These are phyloP conservation scores for Begonia masoniana DNA, from an alignment of 306 rosid genomes.

Conservation along the genomic window DNA sequence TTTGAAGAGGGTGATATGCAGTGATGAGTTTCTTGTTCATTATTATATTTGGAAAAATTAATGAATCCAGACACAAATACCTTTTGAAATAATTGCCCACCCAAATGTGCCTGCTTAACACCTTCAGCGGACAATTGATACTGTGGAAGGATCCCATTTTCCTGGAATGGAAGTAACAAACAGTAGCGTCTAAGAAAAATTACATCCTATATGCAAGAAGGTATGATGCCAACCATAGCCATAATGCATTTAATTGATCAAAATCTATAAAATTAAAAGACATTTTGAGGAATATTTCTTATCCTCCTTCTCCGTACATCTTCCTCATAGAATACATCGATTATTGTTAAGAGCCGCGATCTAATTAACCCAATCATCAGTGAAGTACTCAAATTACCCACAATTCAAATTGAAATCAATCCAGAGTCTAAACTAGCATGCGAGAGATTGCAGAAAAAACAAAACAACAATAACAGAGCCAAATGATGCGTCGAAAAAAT, in stretches of 20 bases:
- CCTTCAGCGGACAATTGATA: conserved; percentile 68
- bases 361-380: too few relatives aligned
- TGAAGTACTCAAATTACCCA: too few relatives aligned
- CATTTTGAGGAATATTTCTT: too few relatives aligned
- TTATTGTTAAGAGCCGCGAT: too few relatives aligned
- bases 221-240: too few relatives aligned
- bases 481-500: background rate
- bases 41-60: background rate
- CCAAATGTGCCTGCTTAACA: conserved; percentile 46
- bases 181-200: too few relatives aligned
- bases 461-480: background rate
- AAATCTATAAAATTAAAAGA: too few relatives aligned
- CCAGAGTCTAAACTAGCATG: background rate
- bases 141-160: conserved; percentile 60
- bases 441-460: background rate
- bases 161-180: conserved; percentile 22
- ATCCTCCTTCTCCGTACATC: too few relatives aligned
- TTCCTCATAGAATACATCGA: too few relatives aligned
- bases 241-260: too few relatives aligned
- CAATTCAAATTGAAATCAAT: too few relatives aligned
- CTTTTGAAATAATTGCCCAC: conserved; percentile 47
- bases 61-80: conserved; percentile 12
- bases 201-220: too few relatives aligned
- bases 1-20: background rate
- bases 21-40: background rate